Evolutionary conservation across 2,329 filamentous ascomycete genomes (phyloP), one percentile per base, ranked within the genome.

Genomic region (Furcasterigmium furcatum): DNA sequence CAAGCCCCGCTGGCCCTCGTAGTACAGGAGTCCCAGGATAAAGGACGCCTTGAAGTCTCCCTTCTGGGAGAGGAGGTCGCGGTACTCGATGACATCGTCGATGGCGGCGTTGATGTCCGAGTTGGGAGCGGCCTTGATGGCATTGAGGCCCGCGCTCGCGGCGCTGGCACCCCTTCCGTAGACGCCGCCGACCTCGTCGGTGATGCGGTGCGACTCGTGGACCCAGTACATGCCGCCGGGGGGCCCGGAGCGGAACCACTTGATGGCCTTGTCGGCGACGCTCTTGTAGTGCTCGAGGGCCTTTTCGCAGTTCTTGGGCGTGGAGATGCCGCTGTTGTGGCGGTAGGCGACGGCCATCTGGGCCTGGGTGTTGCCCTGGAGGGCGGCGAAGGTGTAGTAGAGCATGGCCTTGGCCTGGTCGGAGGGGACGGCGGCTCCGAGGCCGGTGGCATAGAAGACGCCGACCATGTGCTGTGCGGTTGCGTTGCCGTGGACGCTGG

Each of bases 381-480:
- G 77, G 1, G 94, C 94, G 1, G 94, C 92, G 62, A 97, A 94
- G 0, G 89, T 95, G 64, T 99, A 92, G 65, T 96, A 97, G 34
- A 97, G 73, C 57, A 97, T 75, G 4, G 94, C 90, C 66, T 90
- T 91, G 10, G 91, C 91, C 67, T 97, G 94, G 58, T 99, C 88
- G 36, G 82, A 80, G 60, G 88, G 80, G 6, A 96, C 88, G 1
- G 84, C 85, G 25, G 82, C 82, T 14, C 89, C 91, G 47, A 99
- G 77, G 0, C 94, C 94, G 0, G 94, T 99, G 29, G 91, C 91
- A 67, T 99, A 92, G 79, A 96, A 94, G 56, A 99, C 82, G 0
- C 89, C 94, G 39, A 97, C 64, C 92, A 99, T 96, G 66, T 95
- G 87, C 64, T 97, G 90, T 2, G 94, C 94, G 12, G 92, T 95